Percentiles rank a stretch among this genome's conserved stretches.
phyloP scores from a whole-genome alignment of 768 basidiomycete genomes.

The Naganishia vaughanmartiniae region DNA sequence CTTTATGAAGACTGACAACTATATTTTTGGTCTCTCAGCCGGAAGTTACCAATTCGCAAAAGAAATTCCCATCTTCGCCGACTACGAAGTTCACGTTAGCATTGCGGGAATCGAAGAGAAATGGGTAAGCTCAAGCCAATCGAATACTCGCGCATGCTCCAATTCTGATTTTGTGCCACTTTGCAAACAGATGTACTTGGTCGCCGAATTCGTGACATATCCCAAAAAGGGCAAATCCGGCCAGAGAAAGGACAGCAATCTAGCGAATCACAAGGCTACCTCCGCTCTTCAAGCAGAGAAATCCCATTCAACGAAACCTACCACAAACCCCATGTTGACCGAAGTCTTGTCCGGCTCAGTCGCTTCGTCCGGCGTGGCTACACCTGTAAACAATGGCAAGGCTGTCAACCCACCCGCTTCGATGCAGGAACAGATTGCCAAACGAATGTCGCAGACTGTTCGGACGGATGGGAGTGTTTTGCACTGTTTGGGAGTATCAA shows the following conservation, averaged over 20 bases:
- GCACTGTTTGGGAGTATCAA: conserved; percentile 32
- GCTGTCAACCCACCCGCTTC: background rate
- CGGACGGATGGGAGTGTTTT: conserved; percentile 29
- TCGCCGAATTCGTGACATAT: conserved; percentile 50
- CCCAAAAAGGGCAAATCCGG: conserved; percentile 33
- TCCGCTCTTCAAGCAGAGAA: conserved; percentile 11
- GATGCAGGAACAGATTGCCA: conserved; percentile 18
- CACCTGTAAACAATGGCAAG: background rate
- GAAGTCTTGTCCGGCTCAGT: conserved; percentile 1
- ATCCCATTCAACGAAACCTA: background rate
- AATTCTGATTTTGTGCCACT: background rate
- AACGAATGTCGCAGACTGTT: conserved; percentile 9
- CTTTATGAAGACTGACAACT: too few relatives aligned
- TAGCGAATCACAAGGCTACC: conserved; percentile 1
- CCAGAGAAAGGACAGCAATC: background rate
- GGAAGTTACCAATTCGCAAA: conserved; percentile 44
- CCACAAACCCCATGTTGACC: background rate
- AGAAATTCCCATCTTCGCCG: conserved; percentile 48
- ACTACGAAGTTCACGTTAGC: conserved; percentile 48
- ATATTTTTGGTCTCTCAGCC: background rate
- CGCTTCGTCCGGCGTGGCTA: conserved; percentile 13
- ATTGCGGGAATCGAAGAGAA: conserved; percentile 52
- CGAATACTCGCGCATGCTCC: too few relatives aligned
- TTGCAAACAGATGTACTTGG: conserved; percentile 42
- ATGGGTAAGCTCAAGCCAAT: conserved; percentile 40